Percentiles rank a stretch among this genome's conserved stretches.
phyloP scores from a whole-genome alignment of 805 yeast species.

The Candida palmyrensis region DNA sequence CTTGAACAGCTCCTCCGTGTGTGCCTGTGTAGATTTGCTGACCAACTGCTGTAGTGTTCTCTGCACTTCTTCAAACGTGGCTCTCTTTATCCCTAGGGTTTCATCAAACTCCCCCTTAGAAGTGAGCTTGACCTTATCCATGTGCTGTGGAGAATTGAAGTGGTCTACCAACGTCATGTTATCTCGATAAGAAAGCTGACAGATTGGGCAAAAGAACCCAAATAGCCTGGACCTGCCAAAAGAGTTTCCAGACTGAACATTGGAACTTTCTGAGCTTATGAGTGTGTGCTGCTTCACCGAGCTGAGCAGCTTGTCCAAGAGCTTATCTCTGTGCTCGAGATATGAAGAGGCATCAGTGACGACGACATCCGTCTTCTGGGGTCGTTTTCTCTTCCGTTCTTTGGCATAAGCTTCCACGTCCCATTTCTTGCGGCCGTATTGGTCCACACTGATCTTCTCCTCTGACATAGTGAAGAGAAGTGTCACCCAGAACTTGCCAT shows the following conservation, averaged over 20 bases:
- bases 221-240: conserved; percentile 51
- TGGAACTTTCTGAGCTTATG: conserved; percentile 17
- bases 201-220: conserved; percentile 81
- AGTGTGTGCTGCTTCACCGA: conserved; percentile 32
- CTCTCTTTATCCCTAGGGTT: conserved; percentile 29
- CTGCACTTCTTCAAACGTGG: conserved; percentile 29
- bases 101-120: conserved; percentile 8
- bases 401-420: conserved; percentile 59
- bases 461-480: no score
- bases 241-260: conserved; percentile 6
- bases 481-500: no score
- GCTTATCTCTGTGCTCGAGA: conserved; percentile 26
- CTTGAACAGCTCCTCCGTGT: conserved; percentile 35
- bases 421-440: conserved; percentile 70
- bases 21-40: conserved; percentile 36
- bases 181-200: conserved; percentile 79
- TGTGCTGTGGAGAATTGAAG: conserved; percentile 69
- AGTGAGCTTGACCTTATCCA: conserved; percentile 25
- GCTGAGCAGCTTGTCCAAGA: conserved; percentile 24
- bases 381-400: conserved; percentile 29
- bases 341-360: conserved; percentile 8
- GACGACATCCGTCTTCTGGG: conserved; percentile 9
- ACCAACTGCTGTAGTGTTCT: conserved; percentile 24
- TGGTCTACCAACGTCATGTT: conserved; percentile 80
- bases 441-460: conserved; percentile 29